These are phyloP conservation scores for Rhizopus stolonifer DNA, from an alignment of 371 early-diverging fungal genomes.

Conservation along the genomic window DNA sequence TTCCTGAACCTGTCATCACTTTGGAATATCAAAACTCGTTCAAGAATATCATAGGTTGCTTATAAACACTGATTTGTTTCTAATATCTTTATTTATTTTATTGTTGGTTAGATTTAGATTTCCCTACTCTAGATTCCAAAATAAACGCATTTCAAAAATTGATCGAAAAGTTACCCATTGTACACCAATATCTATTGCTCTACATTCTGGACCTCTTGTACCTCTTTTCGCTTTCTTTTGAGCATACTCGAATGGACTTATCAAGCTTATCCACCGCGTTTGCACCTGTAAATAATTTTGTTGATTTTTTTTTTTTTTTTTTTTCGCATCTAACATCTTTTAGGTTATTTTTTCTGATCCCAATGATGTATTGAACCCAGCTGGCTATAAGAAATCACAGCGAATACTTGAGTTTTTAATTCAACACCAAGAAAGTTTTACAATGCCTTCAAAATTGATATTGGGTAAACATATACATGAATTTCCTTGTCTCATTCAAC, in stretches of 20 bases:
- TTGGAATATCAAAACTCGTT: slow-evolving; percentile 53
- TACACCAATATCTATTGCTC: slow-evolving; percentile 56
- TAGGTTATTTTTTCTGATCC: slow-evolving; percentile 57
- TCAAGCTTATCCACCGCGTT: slow-evolving; percentile 62
- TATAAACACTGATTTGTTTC: background rate
- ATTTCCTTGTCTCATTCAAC: background rate
- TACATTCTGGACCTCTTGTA: slow-evolving; percentile 61
- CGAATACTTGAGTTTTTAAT: slow-evolving; percentile 59
- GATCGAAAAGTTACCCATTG: slow-evolving; percentile 49
- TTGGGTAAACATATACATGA: background rate
- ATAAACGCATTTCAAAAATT: slow-evolving; percentile 55
- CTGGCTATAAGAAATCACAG: slow-evolving; percentile 58
- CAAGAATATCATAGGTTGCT: slow-evolving; percentile 49
- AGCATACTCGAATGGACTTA: slow-evolving; percentile 56
- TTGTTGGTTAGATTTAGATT: slow-evolving; percentile 25
- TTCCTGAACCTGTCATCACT: slow-evolving; percentile 63
- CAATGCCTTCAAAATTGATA: slow-evolving; percentile 14
- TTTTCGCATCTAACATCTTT: background rate
- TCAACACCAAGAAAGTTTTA: slow-evolving; percentile 38
- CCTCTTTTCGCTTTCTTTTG: slow-evolving; percentile 50
- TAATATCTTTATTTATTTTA: background rate
- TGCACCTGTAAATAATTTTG: slow-evolving; percentile 57
- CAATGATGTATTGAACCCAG: slow-evolving; percentile 53
- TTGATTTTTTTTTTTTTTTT: background rate
- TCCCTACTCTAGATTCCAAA: slow-evolving; percentile 37